Conservation (phyloP, 78 protist genomes). For the Dictyostelium intermedium region DNA sequence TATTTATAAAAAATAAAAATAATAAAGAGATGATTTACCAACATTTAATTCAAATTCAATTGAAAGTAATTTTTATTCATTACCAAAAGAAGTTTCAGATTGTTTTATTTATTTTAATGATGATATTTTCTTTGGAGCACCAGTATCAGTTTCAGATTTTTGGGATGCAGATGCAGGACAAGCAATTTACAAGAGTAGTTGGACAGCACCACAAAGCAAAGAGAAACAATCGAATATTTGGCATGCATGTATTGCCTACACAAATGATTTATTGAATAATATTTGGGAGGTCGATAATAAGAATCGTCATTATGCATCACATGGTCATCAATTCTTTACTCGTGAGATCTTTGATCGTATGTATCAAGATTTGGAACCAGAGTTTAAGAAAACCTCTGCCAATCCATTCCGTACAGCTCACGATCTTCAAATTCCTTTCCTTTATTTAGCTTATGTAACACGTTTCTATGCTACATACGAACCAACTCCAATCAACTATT, state of each 20-base stretch:
- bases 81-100: slow-evolving; percentile 78
- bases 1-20: neutral
- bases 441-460: slow-evolving; percentile 6
- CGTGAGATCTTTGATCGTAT: slow-evolving; percentile 21
- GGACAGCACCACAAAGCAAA: slow-evolving; percentile 74
- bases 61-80: slow-evolving; percentile 49
- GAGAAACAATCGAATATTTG: slow-evolving; percentile 58
- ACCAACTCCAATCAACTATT: slow-evolving; percentile 59
- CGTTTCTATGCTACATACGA: slow-evolving; percentile 49
- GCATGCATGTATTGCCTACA: slow-evolving; percentile 73
- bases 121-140: slow-evolving; percentile 56
- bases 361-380: slow-evolving; percentile 23
- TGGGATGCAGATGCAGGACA: slow-evolving; percentile 71
- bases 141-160: slow-evolving; percentile 24
- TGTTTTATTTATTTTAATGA: slow-evolving; percentile 75
- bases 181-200: slow-evolving; percentile 61
- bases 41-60: slow-evolving; percentile 55
- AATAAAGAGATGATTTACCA: slow-evolving; percentile 28
- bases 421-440: slow-evolving; percentile 75
- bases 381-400: slow-evolving; percentile 3
- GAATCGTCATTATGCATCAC: slow-evolving; percentile 70
- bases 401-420: slow-evolving; percentile 59
- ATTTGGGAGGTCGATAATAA: slow-evolving; percentile 53
- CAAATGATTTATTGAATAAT: slow-evolving; percentile 53
- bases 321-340: slow-evolving; percentile 49